phyloP scores from a whole-genome alignment of 768 basidiomycete species.

The Lactarius vividus region DNA sequence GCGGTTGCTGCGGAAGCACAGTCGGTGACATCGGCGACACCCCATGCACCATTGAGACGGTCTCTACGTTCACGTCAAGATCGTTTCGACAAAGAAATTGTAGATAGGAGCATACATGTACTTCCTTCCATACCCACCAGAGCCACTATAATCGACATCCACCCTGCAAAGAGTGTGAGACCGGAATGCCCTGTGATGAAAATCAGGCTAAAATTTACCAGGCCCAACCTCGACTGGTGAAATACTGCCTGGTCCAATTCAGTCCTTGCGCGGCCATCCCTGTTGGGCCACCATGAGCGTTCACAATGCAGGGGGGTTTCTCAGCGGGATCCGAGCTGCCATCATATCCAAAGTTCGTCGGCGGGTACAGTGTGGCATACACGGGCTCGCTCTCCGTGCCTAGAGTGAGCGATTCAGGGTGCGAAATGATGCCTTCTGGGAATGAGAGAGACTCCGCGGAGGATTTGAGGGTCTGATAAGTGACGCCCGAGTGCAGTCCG shows the following conservation, averaged over 20 bases:
- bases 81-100: not conserved
- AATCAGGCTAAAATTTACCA: conserved; percentile 43
- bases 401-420: conserved; percentile 11
- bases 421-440: conserved; percentile 18
- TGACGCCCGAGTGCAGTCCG: not conserved
- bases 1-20: conserved; percentile 52
- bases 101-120: conserved; percentile 45
- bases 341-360: conserved; percentile 15
- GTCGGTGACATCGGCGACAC: conserved; percentile 71
- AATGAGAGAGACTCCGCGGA: conserved; percentile 11
- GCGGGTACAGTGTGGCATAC: conserved; percentile 12
- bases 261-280: conserved; percentile 45
- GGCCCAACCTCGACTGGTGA: conserved; percentile 41
- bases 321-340: conserved; percentile 7
- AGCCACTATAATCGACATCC: conserved; percentile 77
- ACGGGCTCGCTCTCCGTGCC: not conserved
- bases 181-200: conserved; percentile 9
- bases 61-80: conserved; percentile 32
- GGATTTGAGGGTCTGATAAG: conserved; percentile 4
- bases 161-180: conserved; percentile 42
- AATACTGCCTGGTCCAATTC: conserved; percentile 40
- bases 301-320: conserved; percentile 22
- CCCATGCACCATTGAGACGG: conserved; percentile 67
- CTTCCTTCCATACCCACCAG: conserved; percentile 66
- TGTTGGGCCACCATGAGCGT: conserved; percentile 46